Evolutionary conservation across 441 rosid genomes (phyloP), one percentile per base, ranked within the genome.

Genomic region (Erodium moschatum): DNA sequence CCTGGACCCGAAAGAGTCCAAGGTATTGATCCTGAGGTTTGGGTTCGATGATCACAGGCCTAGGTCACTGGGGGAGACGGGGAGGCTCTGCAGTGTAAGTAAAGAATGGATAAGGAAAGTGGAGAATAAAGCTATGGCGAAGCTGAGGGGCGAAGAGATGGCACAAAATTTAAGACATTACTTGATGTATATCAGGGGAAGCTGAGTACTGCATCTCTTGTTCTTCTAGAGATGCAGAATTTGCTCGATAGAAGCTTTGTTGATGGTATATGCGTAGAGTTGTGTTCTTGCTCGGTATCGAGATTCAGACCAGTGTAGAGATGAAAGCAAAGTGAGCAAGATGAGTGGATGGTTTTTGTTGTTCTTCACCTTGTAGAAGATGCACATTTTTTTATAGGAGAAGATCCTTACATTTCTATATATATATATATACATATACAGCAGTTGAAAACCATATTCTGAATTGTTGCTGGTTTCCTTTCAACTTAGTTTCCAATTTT

Each of bases 51-150:
- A 78, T 73, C 73, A 81, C 35, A 86, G 70, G 69, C 87, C 89
- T 0, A 82, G 73, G 83, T 86, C 97, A 2, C 87, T 91, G 0
- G 94, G 84, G 78, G 92, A 89, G 84, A 87, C 85, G 46, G 96
- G 96, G 50, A 84, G 75, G 82, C 69, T 73, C 18, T 81, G 88
- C 69, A 73, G 66, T 2, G 92, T 89, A 38, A 91, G 94, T 85
- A 91, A 91, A 79, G 94, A 91, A 77, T 88, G 96, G 94, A 86
- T 89, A 64, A 77, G 97, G 77, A 83, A 76, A 77, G 79, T 88
- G 31, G 89, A 91, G 83, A 80, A 80, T 73, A 83, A 84, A 81
- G 94, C 86, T 19, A 72, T 85, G 78, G 73, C 75, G 16, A 83
- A 84, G 79, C 74, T 91, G 64, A 80, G 85, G 69, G 79, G 80